These are phyloP conservation scores for Polymyxa betae DNA, from an alignment of 208 protist genomes.

Conservation along the genomic window DNA sequence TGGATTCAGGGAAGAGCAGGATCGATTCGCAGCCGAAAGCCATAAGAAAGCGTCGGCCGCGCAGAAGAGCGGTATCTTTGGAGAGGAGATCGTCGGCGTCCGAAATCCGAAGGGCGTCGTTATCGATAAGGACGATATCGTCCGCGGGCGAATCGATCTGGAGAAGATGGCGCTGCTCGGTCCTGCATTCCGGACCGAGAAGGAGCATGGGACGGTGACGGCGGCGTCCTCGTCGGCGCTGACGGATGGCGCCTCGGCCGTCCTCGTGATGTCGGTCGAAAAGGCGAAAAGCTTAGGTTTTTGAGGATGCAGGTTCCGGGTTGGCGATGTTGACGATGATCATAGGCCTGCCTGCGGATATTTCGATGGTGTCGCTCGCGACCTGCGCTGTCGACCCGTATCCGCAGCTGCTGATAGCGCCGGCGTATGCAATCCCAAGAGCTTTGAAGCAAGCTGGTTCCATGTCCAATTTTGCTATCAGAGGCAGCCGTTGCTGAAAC, in stretches of 20 bases:
- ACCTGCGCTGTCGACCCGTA: conserved; percentile 82
- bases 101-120: conserved; percentile 69
- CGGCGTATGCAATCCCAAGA: conserved; percentile 79
- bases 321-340: neutral
- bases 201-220: conserved; percentile 77
- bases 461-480: neutral
- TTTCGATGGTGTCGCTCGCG: neutral
- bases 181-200: conserved; percentile 76
- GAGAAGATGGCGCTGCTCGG: conserved; percentile 78
- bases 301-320: neutral
- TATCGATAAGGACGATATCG: conserved; percentile 75
- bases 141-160: conserved; percentile 66
- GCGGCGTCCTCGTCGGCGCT: conserved; percentile 79
- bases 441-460: conserved; percentile 47
- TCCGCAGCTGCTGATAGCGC: conserved; percentile 81
- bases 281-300: conserved; percentile 14
- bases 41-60: conserved; percentile 78
- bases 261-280: conserved; percentile 78
- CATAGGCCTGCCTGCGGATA: neutral
- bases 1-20: conserved; percentile 67
- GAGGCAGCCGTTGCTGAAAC: neutral
- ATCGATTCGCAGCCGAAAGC: conserved; percentile 74
- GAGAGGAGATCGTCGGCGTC: conserved; percentile 77
- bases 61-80: conserved; percentile 70
- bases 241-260: conserved; percentile 80